Percentiles rank a stretch among this genome's conserved stretches.
These are phyloP conservation scores for Echites panduratus DNA, from an alignment of 257 asterid species.

Conservation along the genomic window DNA sequence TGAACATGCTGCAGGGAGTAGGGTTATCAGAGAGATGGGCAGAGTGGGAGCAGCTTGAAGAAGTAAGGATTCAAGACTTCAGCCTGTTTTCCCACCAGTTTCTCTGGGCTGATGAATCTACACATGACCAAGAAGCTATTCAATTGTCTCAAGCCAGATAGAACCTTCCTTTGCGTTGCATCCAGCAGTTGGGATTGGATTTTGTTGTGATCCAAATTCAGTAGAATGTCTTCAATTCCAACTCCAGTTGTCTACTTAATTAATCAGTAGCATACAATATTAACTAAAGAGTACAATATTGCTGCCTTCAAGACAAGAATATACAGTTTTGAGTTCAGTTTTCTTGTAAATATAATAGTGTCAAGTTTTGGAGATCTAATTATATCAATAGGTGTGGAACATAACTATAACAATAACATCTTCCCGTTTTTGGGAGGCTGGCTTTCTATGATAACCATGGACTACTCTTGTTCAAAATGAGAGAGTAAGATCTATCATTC, in stretches of 20 bases:
- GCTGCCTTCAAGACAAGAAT: no score
- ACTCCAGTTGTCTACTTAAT: no score
- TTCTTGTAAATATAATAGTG: no score
- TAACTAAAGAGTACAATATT: not conserved
- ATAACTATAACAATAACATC: no score
- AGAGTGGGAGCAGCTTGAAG: conserved; percentile 83
- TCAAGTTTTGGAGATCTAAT: no score
- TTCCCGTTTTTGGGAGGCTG: no score
- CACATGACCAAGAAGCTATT: conserved; percentile 73
- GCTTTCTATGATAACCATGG: no score
- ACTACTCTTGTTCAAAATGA: no score
- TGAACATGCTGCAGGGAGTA: conserved; percentile 64
- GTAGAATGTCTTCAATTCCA: not conserved
- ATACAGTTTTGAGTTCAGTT: no score
- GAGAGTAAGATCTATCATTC: no score
- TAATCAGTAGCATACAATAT: not conserved
- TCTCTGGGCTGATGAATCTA: conserved; percentile 72
- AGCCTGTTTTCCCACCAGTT: conserved; percentile 45
- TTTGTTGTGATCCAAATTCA: not conserved
- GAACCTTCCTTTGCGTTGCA: not conserved
- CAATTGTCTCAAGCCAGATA: conserved; percentile 81
- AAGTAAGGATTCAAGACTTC: conserved; percentile 47
- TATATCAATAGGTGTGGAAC: no score
- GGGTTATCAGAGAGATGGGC: conserved; percentile 90
- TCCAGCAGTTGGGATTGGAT: not conserved